phyloP scores from a whole-genome alignment of 225 moss, liverwort and hornwort species.

The Takakia lepidozioides region DNA sequence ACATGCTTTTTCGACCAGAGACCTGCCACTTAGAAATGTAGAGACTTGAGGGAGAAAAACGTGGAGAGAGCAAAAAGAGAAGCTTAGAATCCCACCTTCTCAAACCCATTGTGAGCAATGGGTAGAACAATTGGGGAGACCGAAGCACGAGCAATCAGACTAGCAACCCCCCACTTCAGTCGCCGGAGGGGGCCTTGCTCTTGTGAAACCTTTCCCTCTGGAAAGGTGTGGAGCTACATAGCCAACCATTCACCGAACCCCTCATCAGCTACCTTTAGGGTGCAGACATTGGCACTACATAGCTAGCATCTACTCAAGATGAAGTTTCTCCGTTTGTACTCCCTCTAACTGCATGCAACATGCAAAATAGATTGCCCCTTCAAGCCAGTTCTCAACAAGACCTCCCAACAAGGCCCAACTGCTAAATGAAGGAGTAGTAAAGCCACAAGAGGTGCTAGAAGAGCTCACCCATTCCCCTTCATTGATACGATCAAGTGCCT shows the following conservation, averaged over 20 bases:
- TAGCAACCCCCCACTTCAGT: constrained; percentile 93
- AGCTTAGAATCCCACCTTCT: no score
- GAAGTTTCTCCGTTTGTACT: no score
- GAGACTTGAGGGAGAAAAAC: no score
- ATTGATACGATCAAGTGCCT: constrained; percentile 77
- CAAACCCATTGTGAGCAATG: constrained; percentile 88
- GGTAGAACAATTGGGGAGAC: constrained; percentile 85
- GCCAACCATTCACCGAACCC: constrained; percentile 2
- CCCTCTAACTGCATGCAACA: no score
- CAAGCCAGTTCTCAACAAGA: no score
- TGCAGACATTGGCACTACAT: not conserved
- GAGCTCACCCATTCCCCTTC: constrained; percentile 72
- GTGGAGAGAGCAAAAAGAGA: no score
- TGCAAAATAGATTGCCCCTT: no score
- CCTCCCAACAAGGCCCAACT: no score
- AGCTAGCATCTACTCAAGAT: not conserved
- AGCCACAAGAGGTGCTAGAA: not conserved
- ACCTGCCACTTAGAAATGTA: no score
- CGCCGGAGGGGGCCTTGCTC: constrained; percentile 60
- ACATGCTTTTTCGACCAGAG: no score
- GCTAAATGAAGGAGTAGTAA: no score
- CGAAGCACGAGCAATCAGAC: constrained; percentile 79
- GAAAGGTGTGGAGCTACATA: constrained; percentile 81
- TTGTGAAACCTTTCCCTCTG: constrained; percentile 90
- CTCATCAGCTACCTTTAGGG: not conserved